Percentiles rank a stretch among this genome's conserved stretches.
These are phyloP conservation scores for Coniochaeta hoffmannii DNA, from an alignment of 2,329 filamentous ascomycete genomes.

Conservation along the genomic window DNA sequence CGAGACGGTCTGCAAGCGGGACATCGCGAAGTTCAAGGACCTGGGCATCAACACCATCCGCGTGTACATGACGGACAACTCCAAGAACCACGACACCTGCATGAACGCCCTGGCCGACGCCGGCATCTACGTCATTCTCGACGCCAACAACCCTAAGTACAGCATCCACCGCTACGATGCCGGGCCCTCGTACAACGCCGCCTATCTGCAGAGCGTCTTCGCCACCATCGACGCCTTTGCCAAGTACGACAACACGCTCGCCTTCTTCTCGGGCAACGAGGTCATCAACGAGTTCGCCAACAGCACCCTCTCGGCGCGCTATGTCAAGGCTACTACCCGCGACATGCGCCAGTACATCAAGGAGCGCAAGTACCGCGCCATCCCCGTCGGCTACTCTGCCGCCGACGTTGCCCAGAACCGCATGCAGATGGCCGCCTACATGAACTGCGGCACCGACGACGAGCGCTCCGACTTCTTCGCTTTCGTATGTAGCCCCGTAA, in stretches of 20 bases:
- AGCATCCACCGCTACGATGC: slow-evolving; percentile 74
- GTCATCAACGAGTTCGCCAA: slow-evolving; percentile 62
- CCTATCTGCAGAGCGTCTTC: slow-evolving; percentile 78
- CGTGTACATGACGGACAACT: slow-evolving; percentile 90
- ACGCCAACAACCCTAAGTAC: slow-evolving; percentile 86
- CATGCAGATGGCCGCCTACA: slow-evolving; percentile 78
- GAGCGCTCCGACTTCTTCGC: slow-evolving; percentile 83
- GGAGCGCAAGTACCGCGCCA: slow-evolving; percentile 50
- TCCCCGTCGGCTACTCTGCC: slow-evolving; percentile 69
- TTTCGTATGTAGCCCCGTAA: slow-evolving; percentile 37
- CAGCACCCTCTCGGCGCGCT: slow-evolving; percentile 60
- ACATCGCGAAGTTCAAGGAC: slow-evolving; percentile 74
- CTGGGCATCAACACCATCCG: slow-evolving; percentile 87
- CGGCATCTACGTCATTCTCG: slow-evolving; percentile 85
- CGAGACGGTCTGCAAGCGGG: slow-evolving; percentile 61
- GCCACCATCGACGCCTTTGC: slow-evolving; percentile 80
- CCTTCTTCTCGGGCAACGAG: slow-evolving; percentile 79
- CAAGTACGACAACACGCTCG: slow-evolving; percentile 78
- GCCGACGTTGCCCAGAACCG: slow-evolving; percentile 83
- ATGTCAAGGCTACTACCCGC: slow-evolving; percentile 72
- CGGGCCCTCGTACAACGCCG: slow-evolving; percentile 74
- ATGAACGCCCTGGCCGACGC: slow-evolving; percentile 75
- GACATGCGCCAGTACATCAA: slow-evolving; percentile 68
- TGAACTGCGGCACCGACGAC: slow-evolving; percentile 86
- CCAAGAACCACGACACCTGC: slow-evolving; percentile 70